Percentiles rank a stretch among this genome's conserved stretches.
phyloP scores from a whole-genome alignment of 129 eudicot species.

The sunflower (Helianthus annuus) region HanXRQr2.0-SUNRISE NC_035434.2:3310041-3310540 shows the following conservation, averaged over 20 bases:
- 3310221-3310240: neutral
- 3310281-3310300: constrained; percentile 69
- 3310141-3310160: neutral
- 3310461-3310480: too few species aligned
- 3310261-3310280: constrained; percentile 75
- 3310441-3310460: too few species aligned
- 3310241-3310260: constrained; percentile 4
- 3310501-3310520: too few species aligned
- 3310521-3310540: too few species aligned
- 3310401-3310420: neutral
- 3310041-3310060: too few species aligned
- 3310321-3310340: constrained; percentile 61
- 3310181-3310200: neutral
- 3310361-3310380: neutral
- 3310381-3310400: neutral
- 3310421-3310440: too few species aligned
- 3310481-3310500: too few species aligned
- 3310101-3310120: too few species aligned
- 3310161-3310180: neutral
- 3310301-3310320: constrained; percentile 84
- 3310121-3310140: too few species aligned
- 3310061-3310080: too few species aligned
- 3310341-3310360: constrained; percentile 77
- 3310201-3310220: neutral
- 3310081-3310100: too few species aligned